Evolutionary conservation across 2,329 filamentous ascomycete species (phyloP), one percentile per base, ranked within the genome.

Genomic region (Mariannaea sp.): DNA sequence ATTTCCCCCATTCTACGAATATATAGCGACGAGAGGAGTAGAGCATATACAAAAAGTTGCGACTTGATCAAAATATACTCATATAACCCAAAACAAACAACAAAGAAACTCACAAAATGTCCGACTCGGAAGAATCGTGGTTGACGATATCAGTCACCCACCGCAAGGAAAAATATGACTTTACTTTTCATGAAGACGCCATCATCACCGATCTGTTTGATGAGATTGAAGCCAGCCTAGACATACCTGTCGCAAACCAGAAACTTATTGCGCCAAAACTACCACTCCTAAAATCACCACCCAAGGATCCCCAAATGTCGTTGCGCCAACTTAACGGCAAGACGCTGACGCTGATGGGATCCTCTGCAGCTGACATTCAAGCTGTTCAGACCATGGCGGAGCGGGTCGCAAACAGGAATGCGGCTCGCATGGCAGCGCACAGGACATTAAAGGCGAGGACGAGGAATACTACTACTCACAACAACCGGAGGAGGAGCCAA

Each of bases 231-330:
- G 68, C 73, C 36, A 69, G 72, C 3, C 77, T 89, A 47, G 79
- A 77, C 43, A 83, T 90, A 48, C 86, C 87, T 0, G 55, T 73
- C 29, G 68, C 76, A 8, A 85, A 89, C 70, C 87, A 90, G 66
- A 90, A 90, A 68, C 79, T 88, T 67, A 77, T 90, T 59, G 78
- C 84, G 12, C 79, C 86, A 35, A 88, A 87, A 66, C 74, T 81
- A 7, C 85, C 85, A 22, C 74, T 89, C 2, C 77, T 88, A 20
- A 87, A 85, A 59, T 75, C 79, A 0, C 86, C 86, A 1, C 85
- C 87, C 74, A 82, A 82, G 67, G 76, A 87, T 58, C 77, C 83
- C 1, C 62, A 73, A 2, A 71, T 84, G 39, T 71, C 76, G 3
- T 73, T 86, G 53, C 65, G 70, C 7, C 66, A 78, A 4, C 71